phyloP scores from a whole-genome alignment of 805 yeast genomes.

The Myxozyma geophila region DNA sequence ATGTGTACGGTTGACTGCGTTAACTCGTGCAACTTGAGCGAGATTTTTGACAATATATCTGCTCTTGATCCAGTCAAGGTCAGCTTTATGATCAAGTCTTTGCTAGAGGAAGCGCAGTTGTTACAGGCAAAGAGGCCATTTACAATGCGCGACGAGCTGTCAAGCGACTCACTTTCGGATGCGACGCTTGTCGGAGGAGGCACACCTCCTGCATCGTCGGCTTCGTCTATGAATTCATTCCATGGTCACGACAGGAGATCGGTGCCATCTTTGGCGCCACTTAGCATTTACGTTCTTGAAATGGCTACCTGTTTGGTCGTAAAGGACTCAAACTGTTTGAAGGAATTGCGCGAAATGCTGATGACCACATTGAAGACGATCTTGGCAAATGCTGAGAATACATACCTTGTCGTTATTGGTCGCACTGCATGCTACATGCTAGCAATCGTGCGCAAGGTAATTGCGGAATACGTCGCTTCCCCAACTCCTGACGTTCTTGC shows the following conservation, averaged over 20 bases:
- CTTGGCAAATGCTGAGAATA: constrained; percentile 29
- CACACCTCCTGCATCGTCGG: not conserved
- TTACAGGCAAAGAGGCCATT: constrained; percentile 24
- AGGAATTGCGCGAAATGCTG: constrained; percentile 11
- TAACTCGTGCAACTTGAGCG: constrained; percentile 64
- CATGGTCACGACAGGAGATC: not conserved
- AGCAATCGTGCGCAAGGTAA: constrained; percentile 19
- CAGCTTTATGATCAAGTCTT: constrained; percentile 19
- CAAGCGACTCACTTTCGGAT: not conserved
- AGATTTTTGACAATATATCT: constrained; percentile 59
- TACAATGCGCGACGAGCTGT: constrained; percentile 17
- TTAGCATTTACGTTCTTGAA: constrained; percentile 34
- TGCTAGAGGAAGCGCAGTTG: constrained; percentile 30
- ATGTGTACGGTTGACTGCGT: constrained; percentile 82
- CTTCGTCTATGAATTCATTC: not conserved
- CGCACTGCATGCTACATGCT: constrained; percentile 33
- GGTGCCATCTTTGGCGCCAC: constrained; percentile 27
- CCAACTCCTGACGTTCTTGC: constrained; percentile 4
- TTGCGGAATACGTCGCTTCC: constrained; percentile 1
- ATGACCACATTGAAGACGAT: constrained; percentile 26
- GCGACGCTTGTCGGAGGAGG: not conserved
- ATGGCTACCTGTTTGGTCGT: constrained; percentile 36
- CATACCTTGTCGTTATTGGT: constrained; percentile 30
- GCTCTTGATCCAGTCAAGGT: constrained; percentile 39
- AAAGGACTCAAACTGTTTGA: constrained; percentile 25